A percentile compares a stretch with the other conserved stretches of the same genome.
phyloP scores from a whole-genome alignment of 1,284 basidiomycete species.

The Trichosporon coremiiforme region DNA sequence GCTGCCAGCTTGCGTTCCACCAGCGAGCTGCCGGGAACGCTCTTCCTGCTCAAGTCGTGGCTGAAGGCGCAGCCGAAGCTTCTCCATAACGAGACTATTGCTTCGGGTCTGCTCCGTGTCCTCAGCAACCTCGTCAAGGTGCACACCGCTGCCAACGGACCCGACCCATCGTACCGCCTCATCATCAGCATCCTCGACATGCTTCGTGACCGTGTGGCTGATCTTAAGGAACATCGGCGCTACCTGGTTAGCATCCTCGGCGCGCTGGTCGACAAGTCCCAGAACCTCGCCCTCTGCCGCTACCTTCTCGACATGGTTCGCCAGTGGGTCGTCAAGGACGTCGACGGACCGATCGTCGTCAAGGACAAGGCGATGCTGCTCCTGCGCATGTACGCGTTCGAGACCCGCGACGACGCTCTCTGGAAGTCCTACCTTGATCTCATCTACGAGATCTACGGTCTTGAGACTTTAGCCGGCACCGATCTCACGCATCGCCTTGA shows the following conservation, averaged over 20 bases:
- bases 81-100: slow-evolving; percentile 74
- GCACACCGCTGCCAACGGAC: slow-evolving; percentile 66
- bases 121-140: slow-evolving; percentile 86
- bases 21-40: slow-evolving; percentile 68
- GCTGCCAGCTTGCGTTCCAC: slow-evolving; percentile 45
- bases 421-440: slow-evolving; percentile 85
- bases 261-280: slow-evolving; percentile 87
- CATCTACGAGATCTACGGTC: slow-evolving; percentile 92
- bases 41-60: slow-evolving; percentile 86
- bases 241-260: slow-evolving; percentile 74
- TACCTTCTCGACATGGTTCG: slow-evolving; percentile 85
- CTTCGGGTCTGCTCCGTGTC: slow-evolving; percentile 75
- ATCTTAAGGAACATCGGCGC: slow-evolving; percentile 62
- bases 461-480: slow-evolving; percentile 79
- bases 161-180: slow-evolving; percentile 53
- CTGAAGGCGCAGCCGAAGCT: slow-evolving; percentile 78
- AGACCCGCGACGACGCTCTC: slow-evolving; percentile 74
- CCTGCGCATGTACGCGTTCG: slow-evolving; percentile 88
- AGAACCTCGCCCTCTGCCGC: slow-evolving; percentile 74
- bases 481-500: slow-evolving; percentile 94
- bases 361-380: slow-evolving; percentile 93
- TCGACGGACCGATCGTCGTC: slow-evolving; percentile 74
- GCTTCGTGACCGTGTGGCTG: slow-evolving; percentile 59
- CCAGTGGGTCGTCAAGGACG: slow-evolving; percentile 83
- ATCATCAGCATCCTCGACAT: slow-evolving; percentile 62